phyloP scores from a whole-genome alignment of 805 yeast genomes.

The Ogataea saltuana region DNA sequence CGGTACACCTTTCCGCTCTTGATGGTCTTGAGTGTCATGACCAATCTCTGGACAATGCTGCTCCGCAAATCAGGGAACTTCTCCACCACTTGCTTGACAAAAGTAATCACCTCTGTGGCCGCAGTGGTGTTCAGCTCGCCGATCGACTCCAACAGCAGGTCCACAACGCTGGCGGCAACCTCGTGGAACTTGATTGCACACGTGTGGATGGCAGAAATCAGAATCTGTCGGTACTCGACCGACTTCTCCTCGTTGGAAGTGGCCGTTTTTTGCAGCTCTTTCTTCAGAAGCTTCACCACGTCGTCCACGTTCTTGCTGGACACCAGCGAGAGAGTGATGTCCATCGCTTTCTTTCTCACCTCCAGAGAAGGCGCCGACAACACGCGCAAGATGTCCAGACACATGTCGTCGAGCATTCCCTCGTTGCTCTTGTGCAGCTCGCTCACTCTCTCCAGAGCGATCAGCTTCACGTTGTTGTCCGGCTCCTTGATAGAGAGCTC shows the following conservation, averaged over 20 bases:
- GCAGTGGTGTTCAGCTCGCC: slow-evolving; percentile 81
- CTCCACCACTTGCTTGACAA: slow-evolving; percentile 92
- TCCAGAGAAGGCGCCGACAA: slow-evolving; percentile 87
- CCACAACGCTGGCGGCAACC: slow-evolving; percentile 89
- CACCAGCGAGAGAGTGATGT: slow-evolving; percentile 76
- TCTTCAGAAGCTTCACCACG: slow-evolving; percentile 86
- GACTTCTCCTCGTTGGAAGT: slow-evolving; percentile 74
- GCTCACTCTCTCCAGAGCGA: slow-evolving; percentile 82
- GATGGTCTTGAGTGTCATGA: slow-evolving; percentile 60
- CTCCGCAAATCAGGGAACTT: slow-evolving; percentile 79
- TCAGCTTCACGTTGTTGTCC: slow-evolving; percentile 93
- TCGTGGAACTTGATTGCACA: slow-evolving; percentile 87
- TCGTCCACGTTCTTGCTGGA: slow-evolving; percentile 91
- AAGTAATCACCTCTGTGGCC: slow-evolving; percentile 86
- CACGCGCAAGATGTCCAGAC: slow-evolving; percentile 83
- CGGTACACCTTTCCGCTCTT: slow-evolving; percentile 90
- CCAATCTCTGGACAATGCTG: slow-evolving; percentile 61
- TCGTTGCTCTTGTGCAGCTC: slow-evolving; percentile 74
- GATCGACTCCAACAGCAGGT: slow-evolving; percentile 80
- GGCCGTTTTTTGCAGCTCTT: slow-evolving; percentile 79
- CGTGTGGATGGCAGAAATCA: slow-evolving; percentile 84
- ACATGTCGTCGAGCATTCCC: slow-evolving; percentile 79
- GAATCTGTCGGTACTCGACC: slow-evolving; percentile 81
- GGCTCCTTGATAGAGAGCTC: slow-evolving; percentile 89
- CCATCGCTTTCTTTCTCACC: slow-evolving; percentile 85